Evolutionary conservation across 2,329 filamentous ascomycete genomes (phyloP).

Genomic region (Rosellinia necatrix): DNA sequence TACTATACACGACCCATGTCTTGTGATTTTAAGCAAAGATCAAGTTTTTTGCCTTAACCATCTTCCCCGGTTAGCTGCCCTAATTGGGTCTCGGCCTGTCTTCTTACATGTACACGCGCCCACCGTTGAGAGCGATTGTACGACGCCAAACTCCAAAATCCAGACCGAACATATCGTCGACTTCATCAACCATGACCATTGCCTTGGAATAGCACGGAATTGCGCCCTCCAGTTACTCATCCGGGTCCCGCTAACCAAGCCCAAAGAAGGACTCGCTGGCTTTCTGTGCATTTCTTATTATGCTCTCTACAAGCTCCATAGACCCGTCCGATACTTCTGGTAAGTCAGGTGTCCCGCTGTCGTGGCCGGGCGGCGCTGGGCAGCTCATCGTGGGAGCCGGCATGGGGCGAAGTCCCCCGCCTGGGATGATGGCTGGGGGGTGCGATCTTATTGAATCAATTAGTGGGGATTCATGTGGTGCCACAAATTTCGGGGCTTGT

Average conservation of each 20-base stretch:
- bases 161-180: conserved; percentile 8
- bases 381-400: not conserved
- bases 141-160: conserved; percentile 16
- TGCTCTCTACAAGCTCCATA: conserved; percentile 42
- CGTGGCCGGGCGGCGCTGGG: not conserved
- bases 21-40: not conserved
- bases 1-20: conserved; percentile 2
- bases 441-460: not conserved
- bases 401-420: not conserved
- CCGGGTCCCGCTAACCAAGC: not conserved
- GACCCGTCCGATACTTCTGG: conserved; percentile 42
- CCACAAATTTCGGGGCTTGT: conserved; percentile 1
- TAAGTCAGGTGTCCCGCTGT: conserved; percentile 30
- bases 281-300: conserved; percentile 40
- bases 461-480: conserved; percentile 10
- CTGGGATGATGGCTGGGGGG: not conserved
- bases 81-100: not conserved
- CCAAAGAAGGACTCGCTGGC: conserved; percentile 34
- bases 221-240: not conserved
- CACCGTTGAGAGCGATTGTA: not conserved
- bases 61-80: not conserved
- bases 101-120: conserved; percentile 7
- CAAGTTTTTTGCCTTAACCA: too few relatives aligned
- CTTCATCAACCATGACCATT: conserved; percentile 17
- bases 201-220: conserved; percentile 1